Evolutionary conservation across 352 stramenopile species (phyloP), one percentile per base, ranked within the genome.

Genomic region (Lagenidium sp.): DNA sequence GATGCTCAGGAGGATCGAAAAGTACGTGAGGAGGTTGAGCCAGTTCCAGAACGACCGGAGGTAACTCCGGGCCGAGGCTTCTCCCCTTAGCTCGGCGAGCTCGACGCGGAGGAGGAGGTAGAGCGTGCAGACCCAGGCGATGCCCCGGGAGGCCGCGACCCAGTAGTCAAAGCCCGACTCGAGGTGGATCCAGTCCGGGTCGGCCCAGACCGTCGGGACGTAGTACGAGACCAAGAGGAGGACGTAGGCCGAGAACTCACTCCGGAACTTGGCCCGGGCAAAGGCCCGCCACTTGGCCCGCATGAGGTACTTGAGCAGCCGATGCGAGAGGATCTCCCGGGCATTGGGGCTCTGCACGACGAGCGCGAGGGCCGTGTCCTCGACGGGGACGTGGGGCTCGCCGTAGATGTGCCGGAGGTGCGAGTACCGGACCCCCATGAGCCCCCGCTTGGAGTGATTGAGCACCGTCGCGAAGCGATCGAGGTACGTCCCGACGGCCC

Each of bases 281-380:
- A 85, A 85, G 41, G 54, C 64, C n/a, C 68, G 63, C 69, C 72
- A 85, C 50, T 85, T 85, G 49, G 63, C 53, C 22, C 46, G 54
- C 31, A 82, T 53, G 13, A 82, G 44, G 39, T 78, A 65, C 35
- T 63, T 57, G 42, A 85, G 68, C 19, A 76, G 44, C 36, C 67
- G 62, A 39, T 85, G 72, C n/a, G 65, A 68, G 5, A 85, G 46
- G 31, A 83, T 65, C 16, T 55, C 47, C 16, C 66, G 65, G 1
- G 64, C 71, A 18, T 58, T 62, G 5, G 44, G 13, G 35, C 55
- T 75, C 44, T 63, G 43, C 2, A 75, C 55, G 8, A 56, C 57
- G 1, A 85, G 30, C n/a, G 58, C 67, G 2, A 85, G 56, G 4
- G 63, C 61, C 28, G 72, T 82, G 11, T 71, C 42, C 29, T 71